Base-by-base conservation (phyloP, 2,329 filamentous ascomycete species). In the Pseudocercospora crystallina region DNA sequence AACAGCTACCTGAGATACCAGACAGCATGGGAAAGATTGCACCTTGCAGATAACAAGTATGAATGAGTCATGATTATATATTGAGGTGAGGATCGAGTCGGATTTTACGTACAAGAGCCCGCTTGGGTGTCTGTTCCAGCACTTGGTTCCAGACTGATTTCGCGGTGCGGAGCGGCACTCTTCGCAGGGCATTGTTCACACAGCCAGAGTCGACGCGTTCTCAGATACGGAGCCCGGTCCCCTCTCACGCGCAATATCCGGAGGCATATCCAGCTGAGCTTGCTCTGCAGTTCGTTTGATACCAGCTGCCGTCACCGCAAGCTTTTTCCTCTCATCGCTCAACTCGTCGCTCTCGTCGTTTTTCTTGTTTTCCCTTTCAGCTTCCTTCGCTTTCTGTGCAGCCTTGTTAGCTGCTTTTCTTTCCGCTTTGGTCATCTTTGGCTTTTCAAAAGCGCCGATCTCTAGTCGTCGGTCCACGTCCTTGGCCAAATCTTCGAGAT, bases 401-500 rank as follows among this genome's bases (percentile, higher is more conserved):
- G 77, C 39, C 38, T 68, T 68, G 29, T 59, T 69, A 37, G 72
- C 71, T 38, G 73, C 73, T 48, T 74, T 76, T 41, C 74, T 72
- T 45, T 75, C 65, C 11, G 72, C 72, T 37, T 73, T 74, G 8
- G 70, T 71, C 41, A 80, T 77, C 51, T 71, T 73, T 8, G 77
- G 74, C 49, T 80, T 77, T 33, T 65, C 65, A 31, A 66, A 66
- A 5, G 58, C 58, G 13, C 64, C 66, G 47, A 89, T 75, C 12
- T 80, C 82, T 11, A 89, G 71, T 30, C 77, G 74, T 47, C 76
- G 68, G 64, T 96, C 91, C 3, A 85, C 76, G 5, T 81, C 79
- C 38, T 75, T 76, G 0, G 91, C 91, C 53, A 76, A 71, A 30
- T 82, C 79, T 14, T 83, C 63, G 38, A 95, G 70, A 50, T 85